Evolutionary conservation across 2,329 filamentous ascomycete genomes (phyloP).

Genomic region (Raffaelea deltoideospora): DNA sequence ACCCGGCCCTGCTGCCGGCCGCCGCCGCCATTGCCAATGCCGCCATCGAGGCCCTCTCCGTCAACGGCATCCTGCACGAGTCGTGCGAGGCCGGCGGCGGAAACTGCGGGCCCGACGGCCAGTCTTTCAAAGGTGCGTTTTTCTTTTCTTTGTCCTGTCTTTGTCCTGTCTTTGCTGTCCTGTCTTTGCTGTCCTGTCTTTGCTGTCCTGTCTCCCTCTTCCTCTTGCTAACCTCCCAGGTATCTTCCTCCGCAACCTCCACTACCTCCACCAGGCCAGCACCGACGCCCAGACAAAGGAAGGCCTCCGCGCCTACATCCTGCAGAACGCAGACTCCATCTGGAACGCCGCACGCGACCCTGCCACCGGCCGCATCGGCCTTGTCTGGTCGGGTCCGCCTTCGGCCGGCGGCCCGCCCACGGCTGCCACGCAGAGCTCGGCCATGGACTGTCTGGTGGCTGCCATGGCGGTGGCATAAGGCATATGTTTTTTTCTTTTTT

Average conservation of each 20-base stretch:
- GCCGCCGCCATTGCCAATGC: slow-evolving; percentile 34
- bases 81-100: slow-evolving; percentile 28
- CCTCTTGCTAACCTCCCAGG: slow-evolving; percentile 14
- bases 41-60: slow-evolving; percentile 28
- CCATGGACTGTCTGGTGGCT: slow-evolving; percentile 51
- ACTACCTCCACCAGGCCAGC: slow-evolving; percentile 34
- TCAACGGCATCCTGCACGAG: slow-evolving; percentile 35
- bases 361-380: slow-evolving; percentile 34
- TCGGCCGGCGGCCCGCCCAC: slow-evolving; percentile 25
- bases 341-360: slow-evolving; percentile 43
- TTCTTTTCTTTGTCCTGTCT: neutral
- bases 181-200: neutral
- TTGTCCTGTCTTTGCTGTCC: neutral
- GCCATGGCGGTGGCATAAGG: slow-evolving; percentile 27
- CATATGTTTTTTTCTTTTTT: neutral
- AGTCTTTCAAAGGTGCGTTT: slow-evolving; percentile 45
- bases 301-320: slow-evolving; percentile 37
- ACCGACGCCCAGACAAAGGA: slow-evolving; percentile 19
- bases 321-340: slow-evolving; percentile 47
- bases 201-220: neutral
- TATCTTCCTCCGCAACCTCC: slow-evolving; percentile 49
- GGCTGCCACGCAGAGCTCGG: slow-evolving; percentile 48
- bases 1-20: slow-evolving; percentile 23
- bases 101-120: slow-evolving; percentile 32
- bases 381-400: slow-evolving; percentile 48